Evolutionary conservation across 228 moss, liverwort and hornwort species (phyloP), one percentile per base, ranked within the genome.

Genomic region (Sphagnum magellanicum): DNA sequence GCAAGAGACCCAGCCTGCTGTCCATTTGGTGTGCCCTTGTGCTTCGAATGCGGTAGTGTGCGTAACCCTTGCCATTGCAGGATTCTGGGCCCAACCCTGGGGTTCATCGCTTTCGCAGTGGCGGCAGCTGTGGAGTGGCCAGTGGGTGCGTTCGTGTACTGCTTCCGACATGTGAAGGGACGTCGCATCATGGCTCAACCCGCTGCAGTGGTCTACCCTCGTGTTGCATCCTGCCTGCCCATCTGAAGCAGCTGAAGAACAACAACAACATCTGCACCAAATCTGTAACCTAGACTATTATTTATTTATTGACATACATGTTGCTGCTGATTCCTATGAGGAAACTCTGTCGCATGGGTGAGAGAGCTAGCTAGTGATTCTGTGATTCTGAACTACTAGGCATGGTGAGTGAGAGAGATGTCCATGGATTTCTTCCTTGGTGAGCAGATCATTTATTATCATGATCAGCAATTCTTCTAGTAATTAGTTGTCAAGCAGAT

Each of bases 141-240:
- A 4, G 69, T 60, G 59, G 69, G 69, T 8, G 69, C 69, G 60
- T 73, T 79, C 14, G 73, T 82, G 0, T 79, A 79, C 57, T 79
- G 76, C 61, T 82, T 82, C 68, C 59, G 68, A 0, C 82, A 82
- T 32, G 61, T 78, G 64, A 82, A 82, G 73, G 82, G 82, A 0
- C 73, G 71, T 1, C 75, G 76, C 52, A 82, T 79, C 55, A 82
- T 82, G 82, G 76, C 79, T 16, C 79, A 82, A 0, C 79, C 73
- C 0, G 82, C 79, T 10, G 75, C 76, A 0, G 82, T 82, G 1
- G 79, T 76, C 10, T 82, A 76, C 65, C 82, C 79, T 0, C 73
- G 73, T 49, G 76, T 82, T 16, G 67, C 79, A 49, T n/a, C 73
- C 0, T 76, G 79, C 76, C 71, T 83, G 60, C 79, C 83, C 49